Conservation (phyloP, 352 stramenopile species). For the Blastocystis sp. region DNA sequence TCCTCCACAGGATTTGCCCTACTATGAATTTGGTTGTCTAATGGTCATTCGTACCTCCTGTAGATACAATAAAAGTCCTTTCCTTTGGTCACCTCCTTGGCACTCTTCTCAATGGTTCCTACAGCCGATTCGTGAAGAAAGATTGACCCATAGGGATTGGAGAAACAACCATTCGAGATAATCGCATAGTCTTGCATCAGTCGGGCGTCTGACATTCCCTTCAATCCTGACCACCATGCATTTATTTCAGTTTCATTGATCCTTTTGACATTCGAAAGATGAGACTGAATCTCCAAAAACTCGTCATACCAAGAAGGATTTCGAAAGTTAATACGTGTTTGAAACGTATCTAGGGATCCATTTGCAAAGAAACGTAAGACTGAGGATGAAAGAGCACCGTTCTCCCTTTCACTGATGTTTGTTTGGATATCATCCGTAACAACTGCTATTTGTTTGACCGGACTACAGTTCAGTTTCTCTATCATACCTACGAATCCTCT, state of each 20-base stretch:
- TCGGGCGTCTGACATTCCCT: background rate
- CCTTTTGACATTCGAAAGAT: background rate
- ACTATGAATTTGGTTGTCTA: background rate
- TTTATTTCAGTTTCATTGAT: background rate
- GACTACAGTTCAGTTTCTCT: too few relatives aligned
- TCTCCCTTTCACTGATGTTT: too few relatives aligned
- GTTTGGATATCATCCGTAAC: too few relatives aligned
- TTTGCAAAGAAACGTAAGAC: background rate
- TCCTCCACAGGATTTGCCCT: background rate
- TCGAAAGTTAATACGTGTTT: constrained; percentile 10
- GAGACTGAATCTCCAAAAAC: background rate
- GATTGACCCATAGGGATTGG: background rate
- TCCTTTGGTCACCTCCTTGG: background rate
- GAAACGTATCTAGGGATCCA: background rate
- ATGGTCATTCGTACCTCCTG: background rate
- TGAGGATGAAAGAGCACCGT: too few relatives aligned
- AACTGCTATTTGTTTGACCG: too few relatives aligned
- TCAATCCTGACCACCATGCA: background rate
- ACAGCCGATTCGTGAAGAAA: background rate
- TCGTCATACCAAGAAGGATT: background rate
- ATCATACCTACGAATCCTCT: too few relatives aligned
- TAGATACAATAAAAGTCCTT: constrained; percentile 14
- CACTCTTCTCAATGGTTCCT: background rate
- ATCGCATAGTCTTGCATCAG: background rate
- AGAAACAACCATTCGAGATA: background rate